Conservation (phyloP, 345 rosid genomes). For the Euphorbia peplus region DNA sequence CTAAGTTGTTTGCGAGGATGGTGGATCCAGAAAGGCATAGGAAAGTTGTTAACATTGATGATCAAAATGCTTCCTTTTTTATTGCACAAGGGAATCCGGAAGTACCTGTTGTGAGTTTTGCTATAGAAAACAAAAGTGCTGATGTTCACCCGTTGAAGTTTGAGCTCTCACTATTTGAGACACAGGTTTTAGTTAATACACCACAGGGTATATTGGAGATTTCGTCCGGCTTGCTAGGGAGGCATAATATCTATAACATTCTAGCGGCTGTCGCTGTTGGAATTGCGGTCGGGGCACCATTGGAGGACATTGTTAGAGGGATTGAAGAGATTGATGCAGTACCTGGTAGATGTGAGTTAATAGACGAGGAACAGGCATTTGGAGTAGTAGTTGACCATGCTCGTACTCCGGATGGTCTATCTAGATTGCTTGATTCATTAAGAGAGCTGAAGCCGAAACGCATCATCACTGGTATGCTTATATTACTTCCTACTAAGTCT, state of each 20-base stretch:
- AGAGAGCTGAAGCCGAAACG: slow-evolving; percentile 82
- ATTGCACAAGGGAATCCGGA: slow-evolving; percentile 60
- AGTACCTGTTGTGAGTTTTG: slow-evolving; percentile 87
- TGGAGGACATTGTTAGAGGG: slow-evolving; percentile 91
- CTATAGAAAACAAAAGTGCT: slow-evolving; percentile 79
- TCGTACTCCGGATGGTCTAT: slow-evolving; percentile 73
- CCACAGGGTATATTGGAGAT: slow-evolving; percentile 87
- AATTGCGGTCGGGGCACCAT: slow-evolving; percentile 91
- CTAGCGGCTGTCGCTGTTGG: slow-evolving; percentile 93
- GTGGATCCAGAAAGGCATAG: slow-evolving; percentile 86
- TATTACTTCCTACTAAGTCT: background rate
- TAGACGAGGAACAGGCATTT: slow-evolving; percentile 92
- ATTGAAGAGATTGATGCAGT: slow-evolving; percentile 93
- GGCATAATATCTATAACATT: slow-evolving; percentile 83
- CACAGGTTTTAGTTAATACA: slow-evolving; percentile 82
- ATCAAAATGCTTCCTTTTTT: slow-evolving; percentile 72
- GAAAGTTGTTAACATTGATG: slow-evolving; percentile 87
- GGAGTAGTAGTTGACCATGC: slow-evolving; percentile 92
- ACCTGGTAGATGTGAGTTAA: slow-evolving; percentile 92
- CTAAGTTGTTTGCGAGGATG: slow-evolving; percentile 84
- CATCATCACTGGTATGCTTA: slow-evolving; percentile 73
- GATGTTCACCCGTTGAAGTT: slow-evolving; percentile 85
- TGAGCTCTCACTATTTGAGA: slow-evolving; percentile 89
- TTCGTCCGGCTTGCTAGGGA: slow-evolving; percentile 84
- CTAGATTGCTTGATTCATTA: slow-evolving; percentile 82